Evolutionary conservation across 441 rosid species (phyloP).

Genomic region (Breynia disticha): DNA sequence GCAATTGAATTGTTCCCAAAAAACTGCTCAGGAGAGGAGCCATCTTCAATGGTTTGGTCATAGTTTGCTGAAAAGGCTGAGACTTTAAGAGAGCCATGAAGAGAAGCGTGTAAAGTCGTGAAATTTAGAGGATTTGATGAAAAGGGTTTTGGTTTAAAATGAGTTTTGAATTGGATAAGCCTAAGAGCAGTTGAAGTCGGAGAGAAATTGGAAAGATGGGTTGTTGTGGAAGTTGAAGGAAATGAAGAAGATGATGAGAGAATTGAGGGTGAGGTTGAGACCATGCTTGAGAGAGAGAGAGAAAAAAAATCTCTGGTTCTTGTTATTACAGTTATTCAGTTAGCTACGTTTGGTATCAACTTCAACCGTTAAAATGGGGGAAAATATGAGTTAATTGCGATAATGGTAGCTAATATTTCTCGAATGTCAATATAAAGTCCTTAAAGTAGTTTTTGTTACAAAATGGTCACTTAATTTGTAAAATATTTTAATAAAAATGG

Average conservation of each 20-base stretch:
- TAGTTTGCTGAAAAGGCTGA: conserved; percentile 21
- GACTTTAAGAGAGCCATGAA: conserved; percentile 7
- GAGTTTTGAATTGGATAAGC: conserved; percentile 16
- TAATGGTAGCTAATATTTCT: too few relatives aligned
- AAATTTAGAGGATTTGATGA: too few relatives aligned
- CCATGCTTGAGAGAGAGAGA: conserved; percentile 19
- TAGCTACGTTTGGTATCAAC: too few relatives aligned
- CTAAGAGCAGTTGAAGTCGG: conserved; percentile 10
- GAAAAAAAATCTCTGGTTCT: too few relatives aligned
- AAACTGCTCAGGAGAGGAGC: conserved; percentile 44
- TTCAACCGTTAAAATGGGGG: too few relatives aligned
- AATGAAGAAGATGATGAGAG: conserved; percentile 29
- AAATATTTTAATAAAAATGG: too few relatives aligned
- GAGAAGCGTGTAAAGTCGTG: background rate
- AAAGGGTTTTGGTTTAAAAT: conserved; percentile 12
- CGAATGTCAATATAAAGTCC: too few relatives aligned
- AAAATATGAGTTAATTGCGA: too few relatives aligned
- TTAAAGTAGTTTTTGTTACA: too few relatives aligned
- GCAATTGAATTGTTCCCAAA: conserved; percentile 52
- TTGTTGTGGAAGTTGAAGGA: conserved; percentile 14
- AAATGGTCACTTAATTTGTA: too few relatives aligned
- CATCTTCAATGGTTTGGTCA: conserved; percentile 19
- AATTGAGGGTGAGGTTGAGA: conserved; percentile 19
- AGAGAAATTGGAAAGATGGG: conserved; percentile 17
- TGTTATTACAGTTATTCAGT: too few relatives aligned